Evolutionary conservation across 2,329 filamentous ascomycete genomes (phyloP).

Genomic region (Colletotrichum camelliae): DNA sequence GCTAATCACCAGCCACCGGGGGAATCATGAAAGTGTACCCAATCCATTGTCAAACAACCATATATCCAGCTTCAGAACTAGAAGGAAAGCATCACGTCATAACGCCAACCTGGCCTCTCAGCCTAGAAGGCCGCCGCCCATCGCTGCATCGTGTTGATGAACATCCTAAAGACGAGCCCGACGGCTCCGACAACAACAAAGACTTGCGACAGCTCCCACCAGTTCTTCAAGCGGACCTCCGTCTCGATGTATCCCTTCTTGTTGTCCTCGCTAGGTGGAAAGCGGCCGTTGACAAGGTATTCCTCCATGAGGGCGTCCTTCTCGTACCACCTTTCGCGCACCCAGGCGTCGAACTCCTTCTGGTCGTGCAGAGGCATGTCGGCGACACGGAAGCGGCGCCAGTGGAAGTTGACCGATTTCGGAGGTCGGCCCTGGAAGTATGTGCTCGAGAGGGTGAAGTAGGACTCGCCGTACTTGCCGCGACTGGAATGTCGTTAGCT

Average conservation of each 20-base stretch:
- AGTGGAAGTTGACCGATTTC: conserved; percentile 96
- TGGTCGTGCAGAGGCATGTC: conserved; percentile 81
- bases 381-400: conserved; percentile 81
- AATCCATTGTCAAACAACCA: background rate
- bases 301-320: conserved; percentile 90
- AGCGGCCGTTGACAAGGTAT: conserved; percentile 78
- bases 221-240: conserved; percentile 57
- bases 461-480: conserved; percentile 86
- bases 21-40: background rate
- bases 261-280: conserved; percentile 64
- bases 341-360: conserved; percentile 82
- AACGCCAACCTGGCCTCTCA: rapidly evolving
- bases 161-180: conserved; percentile 46
- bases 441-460: conserved; percentile 85
- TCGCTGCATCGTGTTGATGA: conserved; percentile 30
- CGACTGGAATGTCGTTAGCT: conserved; percentile 52
- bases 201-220: conserved; percentile 61
- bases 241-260: conserved; percentile 60
- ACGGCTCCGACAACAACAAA: conserved; percentile 55
- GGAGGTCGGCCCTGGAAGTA: conserved; percentile 89
- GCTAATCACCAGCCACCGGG: background rate
- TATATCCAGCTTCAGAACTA: background rate
- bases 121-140: background rate
- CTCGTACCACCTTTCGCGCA: conserved; percentile 86
- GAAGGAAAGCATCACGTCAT: background rate